These are phyloP conservation scores for Magnusiomyces tetraspermus DNA, from an alignment of 1,139 yeast genomes.

Conservation along the genomic window DNA sequence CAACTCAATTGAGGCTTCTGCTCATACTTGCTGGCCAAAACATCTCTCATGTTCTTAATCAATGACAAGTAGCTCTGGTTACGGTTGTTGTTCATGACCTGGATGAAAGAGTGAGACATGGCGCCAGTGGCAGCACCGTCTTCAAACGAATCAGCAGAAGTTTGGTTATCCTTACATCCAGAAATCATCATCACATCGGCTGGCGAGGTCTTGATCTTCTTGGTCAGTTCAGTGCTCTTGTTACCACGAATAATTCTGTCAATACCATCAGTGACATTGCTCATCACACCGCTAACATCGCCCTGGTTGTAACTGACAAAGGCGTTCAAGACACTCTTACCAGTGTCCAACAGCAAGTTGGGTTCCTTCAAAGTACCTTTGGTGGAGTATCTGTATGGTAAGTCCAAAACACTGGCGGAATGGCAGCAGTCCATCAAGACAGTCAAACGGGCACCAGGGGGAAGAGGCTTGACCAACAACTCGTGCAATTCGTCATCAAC, in stretches of 20 bases:
- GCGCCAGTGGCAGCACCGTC: constrained; percentile 83
- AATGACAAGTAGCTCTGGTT: constrained; percentile 69
- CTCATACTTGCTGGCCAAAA: constrained; percentile 58
- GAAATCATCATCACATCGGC: constrained; percentile 82
- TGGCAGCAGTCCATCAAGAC: constrained; percentile 90
- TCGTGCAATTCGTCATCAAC: constrained; percentile 82
- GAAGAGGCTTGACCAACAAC: constrained; percentile 66
- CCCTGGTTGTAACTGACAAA: constrained; percentile 66
- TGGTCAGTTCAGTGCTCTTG: constrained; percentile 37
- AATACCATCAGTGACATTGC: constrained; percentile 43
- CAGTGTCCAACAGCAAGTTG: constrained; percentile 75
- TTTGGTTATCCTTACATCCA: constrained; percentile 85
- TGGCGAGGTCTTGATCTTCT: constrained; percentile 60
- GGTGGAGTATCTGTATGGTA: constrained; percentile 84
- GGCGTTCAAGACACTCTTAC: constrained; percentile 62
- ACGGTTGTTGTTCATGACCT: constrained; percentile 56
- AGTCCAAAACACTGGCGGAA: constrained; percentile 82
- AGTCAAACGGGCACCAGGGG: constrained; percentile 76
- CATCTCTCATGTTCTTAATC: constrained; percentile 68
- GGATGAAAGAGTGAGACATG: constrained; percentile 82
- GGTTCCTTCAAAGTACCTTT: constrained; percentile 89
- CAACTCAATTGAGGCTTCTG: constrained; percentile 86
- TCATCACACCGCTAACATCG: constrained; percentile 45
- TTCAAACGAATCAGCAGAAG: constrained; percentile 70
- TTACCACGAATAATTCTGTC: constrained; percentile 36